phyloP scores from a whole-genome alignment of 176 grass and related monocot genomes.

The Secale cereale region DNA sequence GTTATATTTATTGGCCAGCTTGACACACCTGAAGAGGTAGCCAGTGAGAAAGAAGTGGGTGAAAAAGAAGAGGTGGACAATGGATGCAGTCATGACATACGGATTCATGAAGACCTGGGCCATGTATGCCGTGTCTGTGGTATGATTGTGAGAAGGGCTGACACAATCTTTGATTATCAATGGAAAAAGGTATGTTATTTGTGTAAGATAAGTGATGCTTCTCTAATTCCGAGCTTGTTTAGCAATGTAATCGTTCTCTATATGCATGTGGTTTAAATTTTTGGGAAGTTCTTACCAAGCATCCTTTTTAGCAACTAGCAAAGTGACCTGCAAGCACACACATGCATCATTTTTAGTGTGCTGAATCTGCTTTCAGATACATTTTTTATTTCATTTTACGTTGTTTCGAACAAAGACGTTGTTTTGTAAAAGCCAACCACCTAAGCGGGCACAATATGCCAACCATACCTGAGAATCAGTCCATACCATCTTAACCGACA shows the following conservation, averaged over 20 bases:
- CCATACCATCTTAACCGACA: constrained; percentile 5
- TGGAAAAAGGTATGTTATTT: constrained; percentile 82
- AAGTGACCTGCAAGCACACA: neutral
- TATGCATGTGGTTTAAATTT: constrained; percentile 8
- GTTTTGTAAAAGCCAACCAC: neutral
- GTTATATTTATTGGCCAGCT: constrained; percentile 37
- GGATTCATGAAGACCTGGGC: constrained; percentile 84
- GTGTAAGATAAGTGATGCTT: neutral
- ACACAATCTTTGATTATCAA: constrained; percentile 90
- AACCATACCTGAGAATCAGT: neutral
- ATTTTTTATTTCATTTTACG: neutral
- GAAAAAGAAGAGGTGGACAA: constrained; percentile 48
- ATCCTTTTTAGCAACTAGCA: neutral
- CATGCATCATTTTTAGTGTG: neutral
- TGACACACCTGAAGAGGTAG: constrained; percentile 40
- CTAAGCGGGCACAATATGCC: neutral
- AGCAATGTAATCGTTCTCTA: constrained; percentile 4
- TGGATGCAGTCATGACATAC: constrained; percentile 63
- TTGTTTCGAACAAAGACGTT: neutral
- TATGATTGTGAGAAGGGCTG: constrained; percentile 90
- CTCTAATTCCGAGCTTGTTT: constrained; percentile 16
- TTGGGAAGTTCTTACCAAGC: neutral
- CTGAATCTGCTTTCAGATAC: neutral
- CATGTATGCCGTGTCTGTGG: constrained; percentile 92
- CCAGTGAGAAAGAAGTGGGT: constrained; percentile 43